Base-by-base conservation (phyloP, 192 early-diverging fungal genomes). In the Backusella sp. region DNA sequence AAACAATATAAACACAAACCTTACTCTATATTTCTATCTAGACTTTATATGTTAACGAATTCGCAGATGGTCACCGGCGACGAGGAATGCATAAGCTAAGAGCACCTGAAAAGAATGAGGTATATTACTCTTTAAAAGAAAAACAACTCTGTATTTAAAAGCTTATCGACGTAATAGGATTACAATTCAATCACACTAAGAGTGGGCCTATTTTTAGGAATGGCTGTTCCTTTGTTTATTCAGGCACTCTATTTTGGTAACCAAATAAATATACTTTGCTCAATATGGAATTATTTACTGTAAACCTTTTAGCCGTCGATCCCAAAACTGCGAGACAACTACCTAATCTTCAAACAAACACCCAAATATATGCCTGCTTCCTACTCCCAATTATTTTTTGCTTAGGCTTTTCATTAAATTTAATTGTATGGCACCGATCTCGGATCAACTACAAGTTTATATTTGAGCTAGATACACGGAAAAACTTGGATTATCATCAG, bases 361-460 rank as follows among this genome's bases (percentile, higher is more conserved):
- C 92, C 32, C 86, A 91, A 78, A 86, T 94, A 12, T 94, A 93
- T 80, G 89, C 86, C 32, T 88, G 90, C 15, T 81, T 92, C 74
- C 83, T 90, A 68, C 59, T 92, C 68, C 85, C 90, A 17, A 82
- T 91, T 21, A 26, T 91, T 1, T 90, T 95, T 72, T 66, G 79
- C 32, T 83, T 90, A 15, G 80, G 89, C 49, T 90, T 93, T 56
- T 90, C 89, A 14, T 56, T 94, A 41, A 91, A 92, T 78, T 85
- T 95, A 76, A 70, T 85, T 34, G 82, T 85, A 6, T 95, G 92
- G 92, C 73, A 84, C 30, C 85, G 82, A n/a, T 82, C 82, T 21
- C 80, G 91, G 56, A 93, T 94, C 77, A 95, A 95, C 82, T 95
- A 95, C 82, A 90, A 91, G 77, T 94, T 94, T 66, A 93, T 78